These are phyloP conservation scores for Monosporascus ibericus DNA, from an alignment of 2,329 filamentous ascomycete genomes.

Conservation along the genomic window DNA sequence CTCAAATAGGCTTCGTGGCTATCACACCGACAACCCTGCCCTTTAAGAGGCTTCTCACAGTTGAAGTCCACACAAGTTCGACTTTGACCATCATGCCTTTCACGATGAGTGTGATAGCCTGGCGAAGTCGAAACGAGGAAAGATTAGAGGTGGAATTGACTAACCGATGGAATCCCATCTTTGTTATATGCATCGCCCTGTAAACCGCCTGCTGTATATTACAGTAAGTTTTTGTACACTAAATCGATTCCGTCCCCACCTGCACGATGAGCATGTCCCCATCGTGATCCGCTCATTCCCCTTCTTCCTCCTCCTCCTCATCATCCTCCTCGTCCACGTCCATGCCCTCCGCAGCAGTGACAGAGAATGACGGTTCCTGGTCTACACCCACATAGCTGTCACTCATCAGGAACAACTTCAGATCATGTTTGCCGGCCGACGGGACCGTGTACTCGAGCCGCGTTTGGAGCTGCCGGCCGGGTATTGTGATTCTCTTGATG, in stretches of 20 bases:
- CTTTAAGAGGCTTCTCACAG: background rate
- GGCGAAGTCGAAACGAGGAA: background rate
- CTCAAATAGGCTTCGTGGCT: too few relatives aligned
- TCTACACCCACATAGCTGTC: slow-evolving; percentile 97
- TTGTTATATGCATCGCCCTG: slow-evolving; percentile 5
- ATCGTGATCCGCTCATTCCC: slow-evolving; percentile 13
- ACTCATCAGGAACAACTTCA: slow-evolving; percentile 93
- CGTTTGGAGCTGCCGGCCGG: slow-evolving; percentile 65
- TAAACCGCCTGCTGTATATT: slow-evolving; percentile 20
- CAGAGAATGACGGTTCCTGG: slow-evolving; percentile 84
- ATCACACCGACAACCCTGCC: too few relatives aligned
- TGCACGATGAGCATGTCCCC: slow-evolving; percentile 7
- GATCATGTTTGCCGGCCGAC: slow-evolving; percentile 72
- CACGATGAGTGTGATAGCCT: background rate
- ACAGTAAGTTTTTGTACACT: slow-evolving; percentile 25
- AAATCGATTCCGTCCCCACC: slow-evolving; percentile 17
- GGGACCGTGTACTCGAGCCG: slow-evolving; percentile 86
- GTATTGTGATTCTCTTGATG: slow-evolving; percentile 91
- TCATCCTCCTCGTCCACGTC: slow-evolving; percentile 89
- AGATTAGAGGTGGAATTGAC: background rate
- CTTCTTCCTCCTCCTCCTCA: slow-evolving; percentile 66
- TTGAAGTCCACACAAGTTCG: background rate
- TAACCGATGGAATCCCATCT: background rate
- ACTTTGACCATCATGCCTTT: background rate
- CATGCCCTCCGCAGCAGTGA: slow-evolving; percentile 86